Conservation (phyloP, 176 grass and related monocot genomes). For the Phyllostachys edulis region DNA sequence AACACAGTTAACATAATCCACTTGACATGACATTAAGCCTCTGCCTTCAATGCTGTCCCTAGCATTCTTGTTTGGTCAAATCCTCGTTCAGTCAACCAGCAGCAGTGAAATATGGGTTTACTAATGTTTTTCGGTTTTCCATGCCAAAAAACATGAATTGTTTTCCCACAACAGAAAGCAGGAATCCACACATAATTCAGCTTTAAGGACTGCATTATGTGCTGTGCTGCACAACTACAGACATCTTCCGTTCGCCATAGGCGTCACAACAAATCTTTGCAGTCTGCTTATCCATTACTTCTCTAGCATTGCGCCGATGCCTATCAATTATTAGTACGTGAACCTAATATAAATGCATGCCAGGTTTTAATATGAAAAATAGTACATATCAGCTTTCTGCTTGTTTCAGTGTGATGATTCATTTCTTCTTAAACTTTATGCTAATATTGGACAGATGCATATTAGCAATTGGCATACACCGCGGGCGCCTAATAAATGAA, state of each 20-base stretch:
- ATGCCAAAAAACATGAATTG: neutral
- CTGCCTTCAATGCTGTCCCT: neutral
- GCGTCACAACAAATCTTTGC: neutral
- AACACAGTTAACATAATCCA: conserved; percentile 8
- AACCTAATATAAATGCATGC: neutral
- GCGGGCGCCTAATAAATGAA: conserved; percentile 1
- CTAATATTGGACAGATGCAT: neutral
- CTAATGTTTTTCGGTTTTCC: neutral
- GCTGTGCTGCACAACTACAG: neutral
- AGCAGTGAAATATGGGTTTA: neutral
- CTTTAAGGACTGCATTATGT: neutral
- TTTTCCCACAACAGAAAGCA: neutral
- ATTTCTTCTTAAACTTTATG: conserved; percentile 18
- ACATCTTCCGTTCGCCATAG: conserved; percentile 14
- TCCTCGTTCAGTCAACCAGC: neutral
- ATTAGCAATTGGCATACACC: neutral
- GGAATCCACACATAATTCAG: neutral
- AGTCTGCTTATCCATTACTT: neutral
- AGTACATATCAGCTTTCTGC: neutral
- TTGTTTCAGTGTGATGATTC: neutral
- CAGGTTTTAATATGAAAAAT: neutral
- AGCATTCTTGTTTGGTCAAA: neutral
- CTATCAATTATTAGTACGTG: neutral
- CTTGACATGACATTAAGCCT: neutral
- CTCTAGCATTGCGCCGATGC: neutral